Evolutionary conservation across 2,329 filamentous ascomycete species (phyloP).

Genomic region (Epichloe typhina): DNA sequence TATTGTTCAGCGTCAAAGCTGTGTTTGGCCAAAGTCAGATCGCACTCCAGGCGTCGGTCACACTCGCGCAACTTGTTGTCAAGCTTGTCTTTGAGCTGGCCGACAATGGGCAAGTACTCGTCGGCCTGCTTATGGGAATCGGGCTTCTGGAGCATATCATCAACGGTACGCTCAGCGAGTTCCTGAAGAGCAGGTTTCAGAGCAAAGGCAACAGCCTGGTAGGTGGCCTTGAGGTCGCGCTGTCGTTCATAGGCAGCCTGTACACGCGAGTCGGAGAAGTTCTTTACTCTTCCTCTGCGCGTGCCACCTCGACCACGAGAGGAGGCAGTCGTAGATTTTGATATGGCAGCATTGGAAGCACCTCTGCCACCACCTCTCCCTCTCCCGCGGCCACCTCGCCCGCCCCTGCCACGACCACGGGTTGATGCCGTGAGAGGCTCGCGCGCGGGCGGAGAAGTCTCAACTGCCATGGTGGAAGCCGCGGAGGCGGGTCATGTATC

Average conservation of each 20-base stretch:
- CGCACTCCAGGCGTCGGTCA: slow-evolving; percentile 19
- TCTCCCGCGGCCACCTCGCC: slow-evolving; percentile 8
- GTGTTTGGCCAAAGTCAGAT: slow-evolving; percentile 26
- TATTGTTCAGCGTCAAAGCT: slow-evolving; percentile 20
- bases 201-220: slow-evolving; percentile 46
- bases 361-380: slow-evolving; percentile 16
- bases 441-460: slow-evolving; percentile 24
- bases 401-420: slow-evolving; percentile 22
- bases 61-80: slow-evolving; percentile 19
- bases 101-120: slow-evolving; percentile 38
- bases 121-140: slow-evolving; percentile 37
- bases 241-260: slow-evolving; percentile 50
- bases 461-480: slow-evolving; percentile 21
- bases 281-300: slow-evolving; percentile 40
- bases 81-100: slow-evolving; percentile 29
- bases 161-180: slow-evolving; percentile 46
- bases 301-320: slow-evolving; percentile 26
- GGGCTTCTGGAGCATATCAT: slow-evolving; percentile 41
- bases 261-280: slow-evolving; percentile 38
- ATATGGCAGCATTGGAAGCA: slow-evolving; percentile 16
- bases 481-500: slow-evolving; percentile 20
- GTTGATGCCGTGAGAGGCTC: slow-evolving; percentile 16
- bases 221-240: slow-evolving; percentile 52
- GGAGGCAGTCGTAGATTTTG: slow-evolving; percentile 23
- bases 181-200: slow-evolving; percentile 54